Evolutionary conservation across 257 asterid genomes (phyloP).

Genomic region (Solanum sejunctum): DNA sequence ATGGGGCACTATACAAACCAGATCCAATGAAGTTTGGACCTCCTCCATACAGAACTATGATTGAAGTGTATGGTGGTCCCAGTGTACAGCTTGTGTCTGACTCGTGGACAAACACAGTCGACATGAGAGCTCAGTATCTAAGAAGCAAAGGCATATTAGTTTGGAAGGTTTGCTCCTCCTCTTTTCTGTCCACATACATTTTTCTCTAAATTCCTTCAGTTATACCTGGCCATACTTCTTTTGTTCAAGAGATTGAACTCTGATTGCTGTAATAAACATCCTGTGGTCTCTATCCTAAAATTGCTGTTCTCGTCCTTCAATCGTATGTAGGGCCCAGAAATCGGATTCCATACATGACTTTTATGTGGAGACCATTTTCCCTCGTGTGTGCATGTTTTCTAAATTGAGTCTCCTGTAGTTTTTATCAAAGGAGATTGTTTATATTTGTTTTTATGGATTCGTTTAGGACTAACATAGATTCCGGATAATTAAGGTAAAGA

Average conservation of each 20-base stretch:
- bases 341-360: not conserved
- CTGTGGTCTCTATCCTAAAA: not conserved
- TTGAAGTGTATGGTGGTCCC: constrained; percentile 96
- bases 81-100: constrained; percentile 64
- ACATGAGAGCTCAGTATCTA: constrained; percentile 89
- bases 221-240: not conserved
- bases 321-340: not conserved
- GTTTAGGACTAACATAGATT: not conserved
- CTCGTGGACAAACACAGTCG: constrained; percentile 86
- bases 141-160: constrained; percentile 79
- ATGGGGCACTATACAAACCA: constrained; percentile 76
- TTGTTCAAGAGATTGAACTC: not conserved
- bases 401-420: not conserved
- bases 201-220: not conserved
- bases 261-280: not conserved
- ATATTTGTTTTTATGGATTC: not conserved
- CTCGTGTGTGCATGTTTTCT: not conserved
- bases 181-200: not conserved
- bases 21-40: constrained; percentile 67
- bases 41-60: constrained; percentile 88
- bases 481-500: not conserved
- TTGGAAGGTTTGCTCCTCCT: constrained; percentile 63
- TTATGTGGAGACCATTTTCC: not conserved
- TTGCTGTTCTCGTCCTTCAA: not conserved
- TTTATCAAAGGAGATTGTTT: not conserved